A percentile compares a stretch with the other conserved stretches of the same genome.
These are phyloP conservation scores for Arthroderma sp. DNA, from an alignment of 2,329 filamentous ascomycete genomes.

Conservation along the genomic window DNA sequence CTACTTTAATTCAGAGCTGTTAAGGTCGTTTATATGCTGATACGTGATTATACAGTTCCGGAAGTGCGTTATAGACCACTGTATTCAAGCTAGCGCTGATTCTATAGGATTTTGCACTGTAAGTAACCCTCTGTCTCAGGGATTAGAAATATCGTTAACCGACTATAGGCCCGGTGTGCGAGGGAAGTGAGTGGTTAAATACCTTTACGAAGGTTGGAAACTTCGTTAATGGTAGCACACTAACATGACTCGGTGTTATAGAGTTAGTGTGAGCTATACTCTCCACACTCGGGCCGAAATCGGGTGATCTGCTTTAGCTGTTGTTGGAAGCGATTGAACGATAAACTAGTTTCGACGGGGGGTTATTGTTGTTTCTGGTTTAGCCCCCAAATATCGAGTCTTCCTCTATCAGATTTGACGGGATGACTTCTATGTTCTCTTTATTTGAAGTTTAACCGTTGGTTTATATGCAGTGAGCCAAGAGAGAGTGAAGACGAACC, in stretches of 20 bases:
- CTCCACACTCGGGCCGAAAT: background rate
- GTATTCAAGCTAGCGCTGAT: background rate
- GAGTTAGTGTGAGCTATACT: background rate
- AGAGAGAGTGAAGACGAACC: background rate
- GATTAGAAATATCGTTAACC: background rate
- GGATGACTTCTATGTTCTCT: too few species aligned
- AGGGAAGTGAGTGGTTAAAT: background rate
- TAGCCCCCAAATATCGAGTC: too few species aligned
- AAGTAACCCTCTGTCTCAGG: background rate
- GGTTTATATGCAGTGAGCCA: background rate
- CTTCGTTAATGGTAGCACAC: background rate
- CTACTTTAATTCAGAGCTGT: background rate
- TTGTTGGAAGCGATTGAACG: too few species aligned
- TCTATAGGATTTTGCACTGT: background rate
- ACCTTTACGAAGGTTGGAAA: too few species aligned
- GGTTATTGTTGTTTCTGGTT: too few species aligned
- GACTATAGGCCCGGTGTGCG: background rate
- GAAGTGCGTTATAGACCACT: background rate
- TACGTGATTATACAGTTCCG: background rate
- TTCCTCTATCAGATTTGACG: too few species aligned
- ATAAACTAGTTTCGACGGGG: too few species aligned
- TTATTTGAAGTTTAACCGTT: too few species aligned
- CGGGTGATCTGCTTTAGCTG: background rate
- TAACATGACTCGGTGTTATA: background rate
- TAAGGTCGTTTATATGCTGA: background rate